Percentiles rank a stretch among this genome's conserved stretches.
These are phyloP conservation scores for Neofusicoccum kwambonambiense DNA, from an alignment of 2,329 filamentous ascomycete genomes.

Conservation along the genomic window DNA sequence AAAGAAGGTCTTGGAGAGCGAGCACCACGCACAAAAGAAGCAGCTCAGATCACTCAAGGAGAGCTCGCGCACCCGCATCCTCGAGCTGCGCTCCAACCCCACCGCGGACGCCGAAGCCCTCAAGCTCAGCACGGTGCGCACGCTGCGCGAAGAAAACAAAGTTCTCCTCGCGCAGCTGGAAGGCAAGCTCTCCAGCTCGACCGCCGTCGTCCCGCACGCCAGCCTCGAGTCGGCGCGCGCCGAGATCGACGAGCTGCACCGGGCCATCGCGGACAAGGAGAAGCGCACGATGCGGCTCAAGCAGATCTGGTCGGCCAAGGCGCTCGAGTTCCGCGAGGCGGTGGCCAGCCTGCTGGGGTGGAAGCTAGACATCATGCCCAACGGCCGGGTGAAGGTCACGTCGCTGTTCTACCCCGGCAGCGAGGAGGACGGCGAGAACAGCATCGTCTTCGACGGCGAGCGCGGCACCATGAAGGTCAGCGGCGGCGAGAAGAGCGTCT, in stretches of 20 bases:
- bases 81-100: slow-evolving; percentile 88
- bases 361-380: slow-evolving; percentile 95
- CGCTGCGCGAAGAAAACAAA: slow-evolving; percentile 78
- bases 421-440: slow-evolving; percentile 63
- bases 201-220: slow-evolving; percentile 68
- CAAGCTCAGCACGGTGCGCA: slow-evolving; percentile 75
- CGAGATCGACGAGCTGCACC: slow-evolving; percentile 62
- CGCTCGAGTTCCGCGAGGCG: slow-evolving; percentile 90
- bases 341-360: slow-evolving; percentile 90
- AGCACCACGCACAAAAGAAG: slow-evolving; percentile 68
- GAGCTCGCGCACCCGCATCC: slow-evolving; percentile 73
- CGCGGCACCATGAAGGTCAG: slow-evolving; percentile 97
- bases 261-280: slow-evolving; percentile 61
- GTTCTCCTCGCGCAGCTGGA: slow-evolving; percentile 75
- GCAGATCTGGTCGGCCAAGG: slow-evolving; percentile 89
- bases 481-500: slow-evolving; percentile 81
- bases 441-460: slow-evolving; percentile 84
- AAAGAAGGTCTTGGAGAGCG: slow-evolving; percentile 69
- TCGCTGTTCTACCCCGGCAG: slow-evolving; percentile 74
- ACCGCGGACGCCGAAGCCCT: slow-evolving; percentile 82
- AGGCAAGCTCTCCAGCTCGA: slow-evolving; percentile 37
- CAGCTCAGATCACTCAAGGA: slow-evolving; percentile 69
- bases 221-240: slow-evolving; percentile 73
- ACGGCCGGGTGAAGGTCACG: slow-evolving; percentile 91
- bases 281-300: slow-evolving; percentile 85